These are phyloP conservation scores for Ceratobasidium sp. DNA, from an alignment of 1,284 basidiomycete genomes.

Conservation along the genomic window DNA sequence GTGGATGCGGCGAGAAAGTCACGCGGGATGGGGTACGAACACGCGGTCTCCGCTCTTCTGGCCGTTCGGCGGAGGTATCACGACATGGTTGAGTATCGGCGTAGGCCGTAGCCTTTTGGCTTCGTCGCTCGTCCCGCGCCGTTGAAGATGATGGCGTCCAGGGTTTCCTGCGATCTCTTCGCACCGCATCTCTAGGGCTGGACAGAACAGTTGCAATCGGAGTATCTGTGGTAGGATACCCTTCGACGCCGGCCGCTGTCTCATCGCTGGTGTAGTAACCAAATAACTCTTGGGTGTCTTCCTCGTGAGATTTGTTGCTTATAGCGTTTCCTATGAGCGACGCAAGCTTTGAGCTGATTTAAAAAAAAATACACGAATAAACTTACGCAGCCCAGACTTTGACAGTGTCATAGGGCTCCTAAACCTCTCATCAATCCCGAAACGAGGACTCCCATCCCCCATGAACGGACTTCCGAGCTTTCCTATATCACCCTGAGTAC, in stretches of 20 bases:
- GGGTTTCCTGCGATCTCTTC: neutral
- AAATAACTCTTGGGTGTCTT: slow-evolving; percentile 1
- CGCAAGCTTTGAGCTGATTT: neutral
- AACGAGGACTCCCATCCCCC: slow-evolving; percentile 35
- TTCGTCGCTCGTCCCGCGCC: neutral
- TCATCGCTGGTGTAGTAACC: slow-evolving; percentile 12
- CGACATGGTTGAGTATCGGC: neutral
- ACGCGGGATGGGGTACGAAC: slow-evolving; percentile 20
- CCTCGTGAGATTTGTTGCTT: neutral
- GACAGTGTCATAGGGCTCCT: slow-evolving; percentile 18
- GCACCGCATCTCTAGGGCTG: neutral
- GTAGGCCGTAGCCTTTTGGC: neutral
- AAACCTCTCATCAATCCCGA: slow-evolving; percentile 36
- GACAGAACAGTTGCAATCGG: slow-evolving; percentile 12
- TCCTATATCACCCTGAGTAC: neutral
- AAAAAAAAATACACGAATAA: neutral
- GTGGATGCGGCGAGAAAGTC: neutral
- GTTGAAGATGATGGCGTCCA: neutral
- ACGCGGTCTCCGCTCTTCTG: neutral
- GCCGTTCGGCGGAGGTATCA: neutral
- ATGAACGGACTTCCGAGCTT: slow-evolving; percentile 33
- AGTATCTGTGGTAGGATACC: neutral
- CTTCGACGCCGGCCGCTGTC: neutral
- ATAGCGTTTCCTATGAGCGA: slow-evolving; percentile 2
- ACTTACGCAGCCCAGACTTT: slow-evolving; percentile 32